These are phyloP conservation scores for Marchantia paleacea DNA, from an alignment of 225 moss, liverwort and hornwort species.

Conservation along the genomic window DNA sequence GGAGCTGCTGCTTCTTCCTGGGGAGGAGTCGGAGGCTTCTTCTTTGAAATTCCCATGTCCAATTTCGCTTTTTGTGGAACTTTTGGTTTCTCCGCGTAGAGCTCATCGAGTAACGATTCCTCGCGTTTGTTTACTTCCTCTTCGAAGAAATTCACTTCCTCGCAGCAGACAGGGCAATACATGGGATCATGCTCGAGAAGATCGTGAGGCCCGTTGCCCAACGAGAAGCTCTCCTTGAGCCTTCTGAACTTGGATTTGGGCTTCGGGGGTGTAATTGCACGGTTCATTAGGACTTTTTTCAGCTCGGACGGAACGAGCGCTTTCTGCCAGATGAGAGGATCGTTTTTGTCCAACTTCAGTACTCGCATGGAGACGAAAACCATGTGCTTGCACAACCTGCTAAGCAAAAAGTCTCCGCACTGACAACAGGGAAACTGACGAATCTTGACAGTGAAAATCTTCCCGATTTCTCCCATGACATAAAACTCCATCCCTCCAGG, in stretches of 20 bases:
- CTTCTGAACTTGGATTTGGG: constrained; percentile 22
- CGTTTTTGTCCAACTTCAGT: constrained; percentile 30
- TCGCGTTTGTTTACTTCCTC: constrained; percentile 21
- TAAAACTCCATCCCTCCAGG: constrained; percentile 27
- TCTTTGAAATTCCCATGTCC: constrained; percentile 35
- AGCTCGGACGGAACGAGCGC: constrained; percentile 40
- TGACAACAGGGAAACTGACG: constrained; percentile 37
- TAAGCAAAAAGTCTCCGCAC: constrained; percentile 40
- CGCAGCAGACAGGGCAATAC: constrained; percentile 45
- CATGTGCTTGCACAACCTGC: constrained; percentile 43
- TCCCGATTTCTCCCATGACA: constrained; percentile 48
- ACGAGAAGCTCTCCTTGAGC: constrained; percentile 21
- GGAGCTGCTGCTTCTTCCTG: constrained; percentile 1
- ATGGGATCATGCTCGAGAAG: constrained; percentile 20
- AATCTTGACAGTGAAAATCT: constrained; percentile 36
- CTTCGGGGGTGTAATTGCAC: constrained; percentile 36
- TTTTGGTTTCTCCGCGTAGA: constrained; percentile 12
- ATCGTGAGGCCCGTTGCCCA: constrained; percentile 16
- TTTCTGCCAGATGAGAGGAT: constrained; percentile 39
- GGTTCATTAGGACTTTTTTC: constrained; percentile 29
- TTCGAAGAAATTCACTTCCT: constrained; percentile 46
- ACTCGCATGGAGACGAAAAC: constrained; percentile 39
- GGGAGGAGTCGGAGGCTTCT: neutral
- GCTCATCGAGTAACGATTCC: constrained; percentile 14
- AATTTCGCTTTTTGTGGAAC: constrained; percentile 33